Conservation (phyloP, 352 stramenopile genomes). For the Halophytophthora polymorphica region DNA sequence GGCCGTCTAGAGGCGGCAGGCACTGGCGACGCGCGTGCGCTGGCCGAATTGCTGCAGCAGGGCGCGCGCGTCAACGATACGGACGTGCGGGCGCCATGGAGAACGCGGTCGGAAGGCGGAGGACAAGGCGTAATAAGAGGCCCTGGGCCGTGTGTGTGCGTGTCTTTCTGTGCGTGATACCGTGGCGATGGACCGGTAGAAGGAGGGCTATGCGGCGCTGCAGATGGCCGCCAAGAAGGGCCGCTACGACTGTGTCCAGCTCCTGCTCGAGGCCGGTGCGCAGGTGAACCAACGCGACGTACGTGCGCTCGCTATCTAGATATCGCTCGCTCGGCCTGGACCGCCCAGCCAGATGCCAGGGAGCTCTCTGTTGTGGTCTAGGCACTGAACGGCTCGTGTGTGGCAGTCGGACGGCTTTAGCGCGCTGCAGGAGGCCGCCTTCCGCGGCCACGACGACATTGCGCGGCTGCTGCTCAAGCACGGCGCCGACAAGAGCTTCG, state of each 20-base stretch:
- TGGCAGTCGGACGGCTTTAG: slow-evolving; percentile 66
- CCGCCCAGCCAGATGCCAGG: too few species aligned
- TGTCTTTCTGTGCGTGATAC: too few species aligned
- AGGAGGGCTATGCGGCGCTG: slow-evolving; percentile 57
- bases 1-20: slow-evolving; percentile 37
- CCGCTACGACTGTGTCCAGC: slow-evolving; percentile 45
- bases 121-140: too few species aligned
- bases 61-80: slow-evolving; percentile 56
- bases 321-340: too few species aligned
- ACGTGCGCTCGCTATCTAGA: background rate
- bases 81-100: slow-evolving; percentile 21
- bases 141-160: too few species aligned
- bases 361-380: too few species aligned
- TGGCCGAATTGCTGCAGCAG: slow-evolving; percentile 37
- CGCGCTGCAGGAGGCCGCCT: slow-evolving; percentile 65
- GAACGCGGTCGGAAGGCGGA: too few species aligned
- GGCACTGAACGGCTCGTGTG: background rate
- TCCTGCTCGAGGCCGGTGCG: slow-evolving; percentile 44
- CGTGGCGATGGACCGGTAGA: slow-evolving; percentile 20
- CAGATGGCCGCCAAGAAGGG: slow-evolving; percentile 59
- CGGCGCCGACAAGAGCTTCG: slow-evolving; percentile 54
- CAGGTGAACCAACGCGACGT: slow-evolving; percentile 69
- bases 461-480: slow-evolving; percentile 47
- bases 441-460: slow-evolving; percentile 58
- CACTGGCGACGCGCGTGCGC: slow-evolving; percentile 29